Evolutionary conservation across 805 yeast species (phyloP).

Genomic region (Candida succiphila): DNA sequence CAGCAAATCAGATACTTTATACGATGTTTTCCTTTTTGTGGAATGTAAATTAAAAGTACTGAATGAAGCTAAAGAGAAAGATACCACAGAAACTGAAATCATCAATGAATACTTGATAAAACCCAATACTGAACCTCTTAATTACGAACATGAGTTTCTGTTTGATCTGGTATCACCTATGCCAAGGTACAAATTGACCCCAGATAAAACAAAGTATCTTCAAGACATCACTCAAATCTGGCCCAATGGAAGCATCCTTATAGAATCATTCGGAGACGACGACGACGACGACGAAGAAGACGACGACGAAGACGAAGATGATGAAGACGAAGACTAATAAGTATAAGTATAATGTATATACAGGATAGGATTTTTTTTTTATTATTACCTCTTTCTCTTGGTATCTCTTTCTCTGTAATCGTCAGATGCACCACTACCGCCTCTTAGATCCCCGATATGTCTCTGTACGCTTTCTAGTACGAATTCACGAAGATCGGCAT

Average conservation of each 20-base stretch:
- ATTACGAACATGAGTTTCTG: conserved; percentile 15
- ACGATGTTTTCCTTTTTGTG: conserved; percentile 41
- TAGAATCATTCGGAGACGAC: conserved; percentile 11
- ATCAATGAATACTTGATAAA: conserved; percentile 2
- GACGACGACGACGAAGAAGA: conserved; percentile 12
- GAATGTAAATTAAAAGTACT: conserved; percentile 26
- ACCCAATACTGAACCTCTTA: conserved; percentile 3
- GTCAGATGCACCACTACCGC: conserved; percentile 1
- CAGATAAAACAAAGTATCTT: conserved; percentile 8
- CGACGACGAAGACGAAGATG: too few species aligned
- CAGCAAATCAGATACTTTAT: conserved; percentile 24
- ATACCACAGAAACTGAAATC: conserved; percentile 6
- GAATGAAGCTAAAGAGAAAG: conserved; percentile 4
- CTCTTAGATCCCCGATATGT: conserved; percentile 14
- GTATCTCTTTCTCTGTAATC: conserved; percentile 3
- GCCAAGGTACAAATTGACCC: conserved; percentile 22
- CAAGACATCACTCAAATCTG: conserved; percentile 21
- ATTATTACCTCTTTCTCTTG: conserved; percentile 14
- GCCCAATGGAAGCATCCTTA: conserved; percentile 28
- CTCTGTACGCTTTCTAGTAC: conserved; percentile 57
- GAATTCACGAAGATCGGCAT: conserved; percentile 61
- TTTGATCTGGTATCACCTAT: conserved; percentile 26
- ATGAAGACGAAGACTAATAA: conserved; percentile 7
- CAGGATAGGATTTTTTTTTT: not conserved
- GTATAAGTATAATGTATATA: not conserved